Conservation (phyloP, 257 asterid species). For the Lavandula angustifolia region DNA sequence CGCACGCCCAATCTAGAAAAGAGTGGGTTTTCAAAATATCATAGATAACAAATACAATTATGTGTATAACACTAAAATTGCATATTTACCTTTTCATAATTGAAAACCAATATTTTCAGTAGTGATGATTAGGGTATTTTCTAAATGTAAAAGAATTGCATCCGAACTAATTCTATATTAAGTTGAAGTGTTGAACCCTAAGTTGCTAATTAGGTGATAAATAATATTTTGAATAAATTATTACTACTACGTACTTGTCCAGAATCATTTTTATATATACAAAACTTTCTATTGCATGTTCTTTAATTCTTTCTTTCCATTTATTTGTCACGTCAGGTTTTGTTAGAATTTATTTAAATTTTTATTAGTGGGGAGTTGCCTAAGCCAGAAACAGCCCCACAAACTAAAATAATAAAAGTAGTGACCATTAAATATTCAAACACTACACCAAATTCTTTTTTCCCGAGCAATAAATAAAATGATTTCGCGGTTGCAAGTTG, state of each 20-base stretch:
- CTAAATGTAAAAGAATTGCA: no score
- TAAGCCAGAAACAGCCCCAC: constrained; percentile 28
- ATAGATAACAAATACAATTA: no score
- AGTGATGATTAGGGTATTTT: no score
- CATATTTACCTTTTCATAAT: no score
- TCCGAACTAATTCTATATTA: no score
- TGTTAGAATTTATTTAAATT: constrained; percentile 26
- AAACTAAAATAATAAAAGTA: constrained; percentile 22
- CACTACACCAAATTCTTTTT: not conserved
- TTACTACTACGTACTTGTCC: constrained; percentile 5
- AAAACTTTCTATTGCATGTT: constrained; percentile 31
- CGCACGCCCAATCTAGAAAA: no score
- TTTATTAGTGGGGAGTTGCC: constrained; percentile 44
- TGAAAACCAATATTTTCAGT: no score
- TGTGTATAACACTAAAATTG: no score
- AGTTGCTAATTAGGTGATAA: not conserved
- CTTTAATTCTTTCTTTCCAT: constrained; percentile 13
- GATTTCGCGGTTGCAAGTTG: constrained; percentile 60
- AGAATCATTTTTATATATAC: not conserved
- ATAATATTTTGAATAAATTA: constrained; percentile 7
- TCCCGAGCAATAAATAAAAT: constrained; percentile 1
- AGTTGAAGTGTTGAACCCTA: constrained; percentile 4
- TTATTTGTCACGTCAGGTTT: constrained; percentile 38
- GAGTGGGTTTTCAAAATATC: no score
- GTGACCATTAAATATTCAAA: constrained; percentile 34